Evolutionary conservation across 2,329 filamentous ascomycete species (phyloP).

Genomic region (Nothophoma quercina): DNA sequence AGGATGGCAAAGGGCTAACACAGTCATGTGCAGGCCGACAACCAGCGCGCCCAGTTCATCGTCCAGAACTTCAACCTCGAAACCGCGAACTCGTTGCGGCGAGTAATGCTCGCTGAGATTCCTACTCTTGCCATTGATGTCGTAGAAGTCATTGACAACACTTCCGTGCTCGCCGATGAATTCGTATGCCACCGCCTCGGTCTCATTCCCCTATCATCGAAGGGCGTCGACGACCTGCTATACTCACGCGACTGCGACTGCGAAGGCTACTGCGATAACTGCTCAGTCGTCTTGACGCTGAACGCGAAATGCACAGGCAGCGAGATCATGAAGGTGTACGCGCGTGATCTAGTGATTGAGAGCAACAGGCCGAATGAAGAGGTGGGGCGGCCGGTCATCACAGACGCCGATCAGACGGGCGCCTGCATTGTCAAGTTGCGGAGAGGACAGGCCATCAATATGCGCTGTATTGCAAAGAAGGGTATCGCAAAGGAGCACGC

Average conservation of each 20-base stretch:
- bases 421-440: conserved; percentile 89
- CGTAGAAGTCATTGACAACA: conserved; percentile 91
- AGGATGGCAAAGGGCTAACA: conserved; percentile 27
- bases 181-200: conserved; percentile 93
- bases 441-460: conserved; percentile 85
- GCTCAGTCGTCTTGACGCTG: conserved; percentile 83
- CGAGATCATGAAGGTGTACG: conserved; percentile 92
- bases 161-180: conserved; percentile 94
- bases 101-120: conserved; percentile 90
- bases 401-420: conserved; percentile 81
- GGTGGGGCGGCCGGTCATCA: conserved; percentile 83
- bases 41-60: conserved; percentile 86
- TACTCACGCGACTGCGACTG: conserved; percentile 97
- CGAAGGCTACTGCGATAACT: conserved; percentile 92
- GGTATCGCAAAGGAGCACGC: conserved; percentile 98
- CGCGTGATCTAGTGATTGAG: conserved; percentile 81
- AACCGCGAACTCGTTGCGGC: conserved; percentile 91
- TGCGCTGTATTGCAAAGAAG: conserved; percentile 95
- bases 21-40: conserved; percentile 69
- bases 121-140: conserved; percentile 94
- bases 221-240: conserved; percentile 79
- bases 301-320: conserved; percentile 86
- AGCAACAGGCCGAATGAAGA: conserved; percentile 74
- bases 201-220: conserved; percentile 85
- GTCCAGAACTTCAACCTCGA: conserved; percentile 87